Percentiles rank a stretch among this genome's conserved stretches.
phyloP scores from a whole-genome alignment of 169 alveolate species.

The Eimeria maxima region DNA sequence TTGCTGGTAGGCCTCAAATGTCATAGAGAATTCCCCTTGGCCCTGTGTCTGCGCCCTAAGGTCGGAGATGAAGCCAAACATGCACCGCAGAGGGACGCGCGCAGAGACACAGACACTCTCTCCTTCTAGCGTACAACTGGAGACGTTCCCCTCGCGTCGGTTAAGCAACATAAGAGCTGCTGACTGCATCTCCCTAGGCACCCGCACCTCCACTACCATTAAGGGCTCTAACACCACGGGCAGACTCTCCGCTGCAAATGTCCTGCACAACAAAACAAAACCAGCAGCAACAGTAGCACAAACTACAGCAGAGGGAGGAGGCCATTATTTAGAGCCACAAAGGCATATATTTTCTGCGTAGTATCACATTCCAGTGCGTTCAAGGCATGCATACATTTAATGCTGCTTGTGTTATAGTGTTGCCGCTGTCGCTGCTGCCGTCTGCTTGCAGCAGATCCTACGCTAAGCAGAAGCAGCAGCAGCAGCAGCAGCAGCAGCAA shows the following conservation, averaged over 20 bases:
- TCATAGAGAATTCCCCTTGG: conserved; percentile 97
- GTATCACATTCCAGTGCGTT: too few species aligned
- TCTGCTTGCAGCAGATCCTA: too few species aligned
- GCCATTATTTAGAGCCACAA: too few species aligned
- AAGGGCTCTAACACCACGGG: conserved; percentile 95
- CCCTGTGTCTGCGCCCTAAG: conserved; percentile 95
- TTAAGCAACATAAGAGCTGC: conserved; percentile 93
- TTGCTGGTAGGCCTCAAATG: conserved; percentile 90
- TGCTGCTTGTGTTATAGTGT: too few species aligned
- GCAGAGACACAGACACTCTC: conserved; percentile 92
- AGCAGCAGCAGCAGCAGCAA: too few species aligned
- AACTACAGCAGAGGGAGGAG: too few species aligned
- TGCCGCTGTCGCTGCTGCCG: not conserved
- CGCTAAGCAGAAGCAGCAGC: too few species aligned
- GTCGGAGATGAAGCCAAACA: conserved; percentile 98
- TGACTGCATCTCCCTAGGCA: conserved; percentile 92
- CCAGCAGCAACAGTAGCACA: not conserved
- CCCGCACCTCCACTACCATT: conserved; percentile 96
- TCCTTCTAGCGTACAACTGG: conserved; percentile 92
- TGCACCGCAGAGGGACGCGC: conserved; percentile 95
- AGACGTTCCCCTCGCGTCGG: conserved; percentile 94
- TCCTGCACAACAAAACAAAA: conserved; percentile 75
- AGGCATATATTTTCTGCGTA: too few species aligned
- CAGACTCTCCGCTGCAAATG: conserved; percentile 89
- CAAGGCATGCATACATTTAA: too few species aligned